These are phyloP conservation scores for Penicillium ucsense DNA, from an alignment of 495 filamentous ascomycete genomes.

Conservation along the genomic window DNA sequence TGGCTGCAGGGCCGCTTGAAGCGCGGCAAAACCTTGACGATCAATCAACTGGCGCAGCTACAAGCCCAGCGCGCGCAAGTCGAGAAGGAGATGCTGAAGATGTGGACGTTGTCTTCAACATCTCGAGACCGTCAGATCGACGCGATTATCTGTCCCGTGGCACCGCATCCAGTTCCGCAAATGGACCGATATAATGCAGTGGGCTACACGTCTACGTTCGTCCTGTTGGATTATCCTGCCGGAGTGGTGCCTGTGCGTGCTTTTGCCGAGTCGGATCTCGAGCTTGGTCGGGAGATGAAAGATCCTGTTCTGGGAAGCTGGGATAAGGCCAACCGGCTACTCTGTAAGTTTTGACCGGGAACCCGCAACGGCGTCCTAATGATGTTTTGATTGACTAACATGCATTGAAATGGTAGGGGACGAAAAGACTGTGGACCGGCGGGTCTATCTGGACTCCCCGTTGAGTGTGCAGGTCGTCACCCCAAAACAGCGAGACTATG, in stretches of 20 bases:
- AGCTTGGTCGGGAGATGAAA: conserved; percentile 34
- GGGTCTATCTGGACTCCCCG: conserved; percentile 45
- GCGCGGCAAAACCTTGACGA: conserved; percentile 27
- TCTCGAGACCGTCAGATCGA: conserved; percentile 33
- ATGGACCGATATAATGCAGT: conserved; percentile 54
- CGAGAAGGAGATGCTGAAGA: conserved; percentile 43
- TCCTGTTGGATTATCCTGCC: conserved; percentile 54
- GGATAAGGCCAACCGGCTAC: conserved; percentile 51
- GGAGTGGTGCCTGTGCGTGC: conserved; percentile 45
- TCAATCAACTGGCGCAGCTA: conserved; percentile 38
- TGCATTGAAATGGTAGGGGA: conserved; percentile 27
- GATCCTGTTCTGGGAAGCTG: conserved; percentile 38
- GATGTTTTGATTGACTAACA: conserved; percentile 2
- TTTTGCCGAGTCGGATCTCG: conserved; percentile 39
- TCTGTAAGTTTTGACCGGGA: conserved; percentile 42
- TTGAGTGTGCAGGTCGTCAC: conserved; percentile 52
- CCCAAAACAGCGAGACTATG: conserved; percentile 48
- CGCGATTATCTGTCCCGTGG: conserved; percentile 45
- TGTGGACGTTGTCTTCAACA: conserved; percentile 35
- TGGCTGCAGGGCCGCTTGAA: conserved; percentile 45
- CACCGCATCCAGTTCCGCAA: conserved; percentile 54
- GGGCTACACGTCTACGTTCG: conserved; percentile 52
- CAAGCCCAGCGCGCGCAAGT: conserved; percentile 41
- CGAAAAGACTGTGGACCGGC: conserved; percentile 41
- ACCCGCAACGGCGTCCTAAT: neutral